Base-by-base conservation (phyloP, 257 asterid species). In the Solanum stenotomum region DNA sequence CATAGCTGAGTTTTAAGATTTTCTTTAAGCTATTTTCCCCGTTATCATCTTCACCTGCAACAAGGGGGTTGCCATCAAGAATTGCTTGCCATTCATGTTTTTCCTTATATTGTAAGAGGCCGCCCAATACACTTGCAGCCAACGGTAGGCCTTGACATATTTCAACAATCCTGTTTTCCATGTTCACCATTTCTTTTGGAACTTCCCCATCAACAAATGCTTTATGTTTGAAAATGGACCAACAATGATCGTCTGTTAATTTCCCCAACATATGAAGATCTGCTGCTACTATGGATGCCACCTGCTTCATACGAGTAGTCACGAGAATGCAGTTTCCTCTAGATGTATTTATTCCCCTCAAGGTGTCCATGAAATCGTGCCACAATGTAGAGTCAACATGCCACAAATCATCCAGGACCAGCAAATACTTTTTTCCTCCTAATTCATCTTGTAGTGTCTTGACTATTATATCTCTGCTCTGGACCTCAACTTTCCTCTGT, bases 331-430 rank as follows among this genome's bases (percentile, higher is more conserved):
- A 40, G 44, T 40, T 40, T 40, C 44, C 44, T 40, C 44, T 40
- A 0, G 44, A 40, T 0, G 44, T 40, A 4, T 10, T 40, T 40
- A 40, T 40, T 40, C 44, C 44, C 13, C 0, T 40, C 44, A 40
- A 40, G 0, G 13, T 40, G 44, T 40, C 44, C 12, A 40, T 10
- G 44, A 40, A 40, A 4, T 40, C 44, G 3, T 40, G 4, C 44
- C 44, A 40, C 44, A 40, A 10, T 10, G 44, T 2, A 40, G 4
- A 4, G 44, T 40, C 44, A 40, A 40, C 44, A 40, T 1, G 15
- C 88, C 93, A 90, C 15, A 90, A 70, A 27, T 92, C 94, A 61
- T 92, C 92, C 8, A 92, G 79, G 33, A 90, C 85, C 7, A 92
- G 87, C 8, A 92, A n/a, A 84, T 61, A 88, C 16, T 23, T 88